Base-by-base conservation (phyloP, 2,329 filamentous ascomycete species). In the Rhinocladiella mackenziei region DNA sequence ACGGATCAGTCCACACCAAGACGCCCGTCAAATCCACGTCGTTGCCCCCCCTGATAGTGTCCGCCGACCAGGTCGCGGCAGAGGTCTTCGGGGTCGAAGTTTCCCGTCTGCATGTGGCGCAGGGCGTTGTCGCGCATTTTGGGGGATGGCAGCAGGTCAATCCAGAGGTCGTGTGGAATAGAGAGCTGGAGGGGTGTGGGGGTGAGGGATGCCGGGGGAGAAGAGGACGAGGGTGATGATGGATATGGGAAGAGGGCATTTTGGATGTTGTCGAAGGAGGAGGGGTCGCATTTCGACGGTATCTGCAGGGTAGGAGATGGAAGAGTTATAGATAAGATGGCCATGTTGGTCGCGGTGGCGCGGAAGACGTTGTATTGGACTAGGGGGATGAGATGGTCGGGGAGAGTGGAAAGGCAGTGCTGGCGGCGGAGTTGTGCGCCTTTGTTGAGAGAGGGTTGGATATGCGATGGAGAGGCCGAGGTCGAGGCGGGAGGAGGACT, bases 371-470 rank as follows among this genome's bases (percentile, higher is more conserved):
- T 35, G 32, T 35, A 35, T 17, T 35, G 4, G 18, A 35, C n/a
- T 18, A 35, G 15, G 4, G 32, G 32, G 6, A 35, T 4, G 5
- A 35, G 15, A n/a, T 35, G 28, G 89, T 88, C 56, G 84, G 85
- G 15, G 23, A 26, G 23, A 26, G 23, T 26, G 23, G 23, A 11
- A 7, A 26, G 11, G 11, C 7, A 26, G 23, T 7, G 7, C 23
- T 7, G 7, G 23, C 23, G 23, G 23, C n/a, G n/a, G n/a, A n/a
- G n/a, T n/a, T n/a, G n/a, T n/a, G n/a, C n/a, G n/a, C n/a, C n/a
- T n/a, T n/a, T n/a, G n/a, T n/a, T n/a, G n/a, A n/a, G n/a, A n/a
- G n/a, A n/a, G n/a, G 23, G 23, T 7, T 26, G 23, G 11, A 26
- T 11, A 7, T 11, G 23, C 23, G 7, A 26, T 26, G 23, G 23